phyloP scores from a whole-genome alignment of 202 grass and related monocot species.

The Dendrocalamus latiflorus region DNA sequence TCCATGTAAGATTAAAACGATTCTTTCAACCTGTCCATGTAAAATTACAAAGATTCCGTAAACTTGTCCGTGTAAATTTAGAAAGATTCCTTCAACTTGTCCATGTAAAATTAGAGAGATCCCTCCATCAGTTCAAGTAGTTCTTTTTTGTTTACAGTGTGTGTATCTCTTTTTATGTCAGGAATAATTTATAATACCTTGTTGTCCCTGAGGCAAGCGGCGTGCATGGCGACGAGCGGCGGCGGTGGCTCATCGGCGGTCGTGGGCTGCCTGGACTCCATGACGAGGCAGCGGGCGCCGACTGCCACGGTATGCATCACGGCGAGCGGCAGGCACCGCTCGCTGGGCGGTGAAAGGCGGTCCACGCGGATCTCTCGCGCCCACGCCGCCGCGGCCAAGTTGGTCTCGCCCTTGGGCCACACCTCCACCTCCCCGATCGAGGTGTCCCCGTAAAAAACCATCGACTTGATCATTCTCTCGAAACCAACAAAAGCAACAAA shows the following conservation, averaged over 20 bases:
- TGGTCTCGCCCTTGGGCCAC: conserved; percentile 62
- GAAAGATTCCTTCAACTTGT: conserved; percentile 19
- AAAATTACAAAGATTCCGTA: conserved; percentile 27
- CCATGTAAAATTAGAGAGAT: conserved; percentile 40
- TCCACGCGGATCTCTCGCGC: conserved; percentile 84
- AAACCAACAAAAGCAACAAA: conserved; percentile 34
- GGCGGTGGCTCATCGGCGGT: conserved; percentile 34
- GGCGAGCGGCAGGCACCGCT: conserved; percentile 88
- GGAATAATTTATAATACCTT: conserved; percentile 84
- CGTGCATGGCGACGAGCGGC: conserved; percentile 71
- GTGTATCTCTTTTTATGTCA: neutral
- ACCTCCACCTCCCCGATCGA: conserved; percentile 70
- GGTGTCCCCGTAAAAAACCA: conserved; percentile 78
- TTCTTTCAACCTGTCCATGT: conserved; percentile 22
- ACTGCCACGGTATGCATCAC: conserved; percentile 73
- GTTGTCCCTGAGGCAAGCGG: conserved; percentile 84
- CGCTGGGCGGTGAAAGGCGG: conserved; percentile 73
- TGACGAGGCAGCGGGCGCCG: conserved; percentile 69
- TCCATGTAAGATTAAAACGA: conserved; percentile 32
- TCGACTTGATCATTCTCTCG: conserved; percentile 87
- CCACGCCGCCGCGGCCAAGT: conserved; percentile 41
- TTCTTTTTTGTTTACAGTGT: too few relatives aligned
- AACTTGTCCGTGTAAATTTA: conserved; percentile 24
- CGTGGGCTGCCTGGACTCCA: conserved; percentile 66
- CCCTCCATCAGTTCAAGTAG: neutral